Base-by-base conservation (phyloP, 192 early-diverging fungal genomes). In the Coemansia sp. region DNA sequence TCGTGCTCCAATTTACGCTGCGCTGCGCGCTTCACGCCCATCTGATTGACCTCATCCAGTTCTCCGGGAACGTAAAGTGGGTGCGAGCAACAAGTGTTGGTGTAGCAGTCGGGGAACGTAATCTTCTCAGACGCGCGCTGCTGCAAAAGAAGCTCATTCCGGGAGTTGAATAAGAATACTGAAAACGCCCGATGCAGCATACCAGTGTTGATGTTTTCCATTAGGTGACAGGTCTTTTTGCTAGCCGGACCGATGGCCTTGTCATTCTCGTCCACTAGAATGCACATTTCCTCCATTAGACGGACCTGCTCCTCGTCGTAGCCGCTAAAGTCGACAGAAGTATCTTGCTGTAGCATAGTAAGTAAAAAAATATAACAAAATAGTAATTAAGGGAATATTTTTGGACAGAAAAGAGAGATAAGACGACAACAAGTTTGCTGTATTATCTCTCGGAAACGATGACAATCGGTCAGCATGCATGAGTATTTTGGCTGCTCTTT, bases 71-170 rank as follows among this genome's bases (percentile, higher is more conserved):
- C 87, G 72, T 92, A 92, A 67, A 99, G 88, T 16, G 97, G 97
- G 75, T 99, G 97, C 31, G 95, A 96, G 85, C 97, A 99, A 84
- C 97, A 99, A 6, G 97, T 98, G 86, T 99, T 99, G 66, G 97
- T 99, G 83, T 87, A 99, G 85, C 90, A 91, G 49, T 92, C 90
- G 11, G 97, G 97, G 83, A 99, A 99, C 6, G 97, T 99, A 77
- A 99, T 99, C 81, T 99, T 99, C 81, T 98, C 97, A 20, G 80
- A 79, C 4, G 97, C 92, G 20, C 97, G 92, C 81, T 99, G 96
- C 76, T 99, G 97, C 55, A 99, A 87, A 27, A 99, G 86, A 10
- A 97, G 89, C 75, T 92, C 87, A 82, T 90, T 91, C 62, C 94
- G 80, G 7, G 84, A 85, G 86, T 95, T 91, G 89, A 99, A 99